Conservation (phyloP, 1,284 basidiomycete genomes). For the Pseudozyma flocculosa region DNA sequence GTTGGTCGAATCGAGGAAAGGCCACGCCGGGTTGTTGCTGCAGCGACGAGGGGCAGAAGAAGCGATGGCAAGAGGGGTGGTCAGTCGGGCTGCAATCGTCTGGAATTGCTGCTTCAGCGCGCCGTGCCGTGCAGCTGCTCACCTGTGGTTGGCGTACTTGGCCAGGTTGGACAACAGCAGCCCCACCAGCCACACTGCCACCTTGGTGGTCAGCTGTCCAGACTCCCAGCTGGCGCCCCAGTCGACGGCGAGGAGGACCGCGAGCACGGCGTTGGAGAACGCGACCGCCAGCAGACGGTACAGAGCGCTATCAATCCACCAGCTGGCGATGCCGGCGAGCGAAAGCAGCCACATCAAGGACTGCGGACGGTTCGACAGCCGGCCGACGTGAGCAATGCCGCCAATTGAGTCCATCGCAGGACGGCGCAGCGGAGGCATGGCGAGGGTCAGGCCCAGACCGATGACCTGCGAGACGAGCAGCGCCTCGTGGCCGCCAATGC, state of each 20-base stretch:
- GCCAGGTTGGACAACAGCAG: slow-evolving; percentile 37
- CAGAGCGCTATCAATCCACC: slow-evolving; percentile 24
- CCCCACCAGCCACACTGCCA: slow-evolving; percentile 43
- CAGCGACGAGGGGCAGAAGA: background rate
- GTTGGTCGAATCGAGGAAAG: slow-evolving; percentile 46
- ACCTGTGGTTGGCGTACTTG: slow-evolving; percentile 50
- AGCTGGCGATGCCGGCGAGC: slow-evolving; percentile 33
- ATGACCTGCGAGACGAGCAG: slow-evolving; percentile 45
- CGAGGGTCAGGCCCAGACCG: slow-evolving; percentile 27
- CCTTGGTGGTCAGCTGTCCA: slow-evolving; percentile 24
- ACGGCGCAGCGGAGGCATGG: slow-evolving; percentile 14
- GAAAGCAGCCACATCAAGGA: slow-evolving; percentile 28
- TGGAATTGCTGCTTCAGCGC: too few relatives aligned
- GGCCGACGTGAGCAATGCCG: slow-evolving; percentile 18
- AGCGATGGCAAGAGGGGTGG: background rate
- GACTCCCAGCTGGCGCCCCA: slow-evolving; percentile 50
- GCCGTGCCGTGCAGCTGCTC: too few relatives aligned
- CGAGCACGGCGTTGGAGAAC: slow-evolving; percentile 24
- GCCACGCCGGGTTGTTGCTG: slow-evolving; percentile 54
- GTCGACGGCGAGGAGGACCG: slow-evolving; percentile 36
- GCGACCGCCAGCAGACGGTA: slow-evolving; percentile 32
- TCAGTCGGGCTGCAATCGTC: too few relatives aligned
- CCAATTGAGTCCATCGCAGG: background rate
- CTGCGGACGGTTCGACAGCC: slow-evolving; percentile 14
- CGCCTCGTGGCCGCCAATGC: slow-evolving; percentile 46